Evolutionary conservation across 2,329 filamentous ascomycete genomes (phyloP).

Genomic region (Cladophialophora exuberans): DNA sequence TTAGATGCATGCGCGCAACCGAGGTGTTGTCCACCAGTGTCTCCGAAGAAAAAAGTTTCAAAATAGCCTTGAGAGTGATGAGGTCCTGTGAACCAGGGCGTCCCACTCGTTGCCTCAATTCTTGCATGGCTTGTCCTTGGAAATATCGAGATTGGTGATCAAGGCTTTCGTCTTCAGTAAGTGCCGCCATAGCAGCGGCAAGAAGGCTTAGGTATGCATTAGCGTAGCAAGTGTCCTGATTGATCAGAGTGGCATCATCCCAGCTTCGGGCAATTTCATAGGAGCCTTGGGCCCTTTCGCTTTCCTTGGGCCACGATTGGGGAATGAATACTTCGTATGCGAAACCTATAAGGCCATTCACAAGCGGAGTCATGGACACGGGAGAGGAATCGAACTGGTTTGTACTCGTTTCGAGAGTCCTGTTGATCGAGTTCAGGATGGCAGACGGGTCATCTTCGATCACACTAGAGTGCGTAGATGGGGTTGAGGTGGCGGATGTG

Average conservation of each 20-base stretch:
- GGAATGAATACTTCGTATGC: conserved; percentile 32
- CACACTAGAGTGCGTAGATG: conserved; percentile 23
- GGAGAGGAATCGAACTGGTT: conserved; percentile 13
- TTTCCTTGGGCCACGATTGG: conserved; percentile 29
- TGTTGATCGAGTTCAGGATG: conserved; percentile 11
- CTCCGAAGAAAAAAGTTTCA: conserved; percentile 32
- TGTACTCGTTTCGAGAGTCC: conserved; percentile 11
- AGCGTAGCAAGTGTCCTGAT: conserved; percentile 29
- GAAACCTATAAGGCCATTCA: conserved; percentile 25
- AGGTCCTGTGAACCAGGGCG: conserved; percentile 21
- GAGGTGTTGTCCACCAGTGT: conserved; percentile 32
- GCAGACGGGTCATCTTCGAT: conserved; percentile 22
- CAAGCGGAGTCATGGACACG: conserved; percentile 21
- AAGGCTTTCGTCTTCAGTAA: conserved; percentile 25
- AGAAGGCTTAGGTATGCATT: conserved; percentile 30
- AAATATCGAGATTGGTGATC: conserved; percentile 28
- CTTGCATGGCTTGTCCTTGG: conserved; percentile 31
- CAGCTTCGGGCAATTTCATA: conserved; percentile 28
- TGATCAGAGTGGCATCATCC: conserved; percentile 28
- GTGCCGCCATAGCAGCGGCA: conserved; percentile 23
- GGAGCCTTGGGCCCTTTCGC: conserved; percentile 12
- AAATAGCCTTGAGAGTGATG: conserved; percentile 28
- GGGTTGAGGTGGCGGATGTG: conserved; percentile 19
- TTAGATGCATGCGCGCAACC: conserved; percentile 32
- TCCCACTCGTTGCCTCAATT: conserved; percentile 26